A percentile compares a stretch with the other conserved stretches of the same genome.
Conservation (phyloP, 495 filamentous ascomycete species). For the Mycothermus thermophilus region DNA sequence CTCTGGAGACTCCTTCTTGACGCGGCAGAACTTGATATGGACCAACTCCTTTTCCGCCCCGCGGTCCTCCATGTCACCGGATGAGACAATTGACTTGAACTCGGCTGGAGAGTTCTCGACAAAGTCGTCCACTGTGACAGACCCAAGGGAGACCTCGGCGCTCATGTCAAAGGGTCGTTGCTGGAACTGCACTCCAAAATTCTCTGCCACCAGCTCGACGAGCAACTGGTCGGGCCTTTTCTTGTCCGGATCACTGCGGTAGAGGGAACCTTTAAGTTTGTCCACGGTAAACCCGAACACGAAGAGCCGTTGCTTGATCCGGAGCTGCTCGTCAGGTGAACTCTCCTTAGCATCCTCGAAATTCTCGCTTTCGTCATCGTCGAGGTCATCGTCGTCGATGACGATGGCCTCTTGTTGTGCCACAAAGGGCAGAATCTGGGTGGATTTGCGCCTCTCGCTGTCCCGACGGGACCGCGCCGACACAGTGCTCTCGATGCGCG, state of each 20-base stretch:
- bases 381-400: constrained; percentile 64
- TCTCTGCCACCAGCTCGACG: constrained; percentile 81
- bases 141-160: constrained; percentile 74
- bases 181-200: constrained; percentile 76
- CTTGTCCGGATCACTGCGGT: constrained; percentile 68
- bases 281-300: constrained; percentile 95
- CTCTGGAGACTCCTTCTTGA: constrained; percentile 84
- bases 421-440: constrained; percentile 37
- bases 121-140: constrained; percentile 85
- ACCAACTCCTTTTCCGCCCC: constrained; percentile 67
- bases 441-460: constrained; percentile 19
- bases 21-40: constrained; percentile 72
- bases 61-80: constrained; percentile 56
- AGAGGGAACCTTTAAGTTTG: constrained; percentile 80
- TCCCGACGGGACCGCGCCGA: constrained; percentile 21
- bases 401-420: constrained; percentile 60
- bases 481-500: constrained; percentile 29
- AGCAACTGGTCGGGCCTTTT: constrained; percentile 65
- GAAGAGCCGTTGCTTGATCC: constrained; percentile 74
- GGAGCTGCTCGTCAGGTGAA: constrained; percentile 44
- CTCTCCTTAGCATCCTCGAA: constrained; percentile 50
- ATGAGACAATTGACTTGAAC: constrained; percentile 92
- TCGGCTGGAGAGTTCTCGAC: constrained; percentile 80
- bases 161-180: constrained; percentile 82
- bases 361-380: constrained; percentile 47